Base-by-base conservation (phyloP, 2,329 filamentous ascomycete species). In the Ambrosiella cleistominuta region DNA sequence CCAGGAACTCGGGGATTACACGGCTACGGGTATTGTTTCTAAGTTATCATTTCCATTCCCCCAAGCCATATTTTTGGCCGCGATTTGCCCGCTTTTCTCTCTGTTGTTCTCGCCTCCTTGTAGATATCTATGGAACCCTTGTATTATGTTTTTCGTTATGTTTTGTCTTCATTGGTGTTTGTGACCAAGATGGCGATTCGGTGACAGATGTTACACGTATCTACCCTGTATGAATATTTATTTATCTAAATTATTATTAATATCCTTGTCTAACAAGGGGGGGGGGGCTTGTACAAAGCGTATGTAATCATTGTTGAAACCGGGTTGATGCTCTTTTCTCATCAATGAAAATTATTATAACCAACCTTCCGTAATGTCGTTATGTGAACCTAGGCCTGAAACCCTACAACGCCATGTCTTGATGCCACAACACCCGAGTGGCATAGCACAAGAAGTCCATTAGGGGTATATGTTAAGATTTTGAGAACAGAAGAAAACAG, bases 261-360 rank as follows among this genome's bases (percentile, higher is more conserved):
- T n/a, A n/a, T n/a, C n/a, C n/a, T n/a, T n/a, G n/a, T n/a, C n/a
- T n/a, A n/a, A n/a, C n/a, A n/a, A n/a, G n/a, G n/a, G n/a, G n/a
- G n/a, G n/a, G n/a, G n/a, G n/a, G n/a, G 42, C 36, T 19, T 58
- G 17, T 53, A 44, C 35, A 53, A n/a, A 42, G 38, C 27, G 38
- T 51, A 37, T 60, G 53, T 61, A 61, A 70, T 72, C 70, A 74
- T 75, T 77, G 74, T 77, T 77, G 75, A 77, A 77, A 76, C 74
- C 71, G 69, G 66, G 74, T 71, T 69, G 57, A 56, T 58, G 39
- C 45, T 42, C 35, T 27, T 38, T 56, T 60, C 52, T n/a, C 49
- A 53, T 39, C 55, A 27, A 39, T 57, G 40, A n/a, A 57, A 50
- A 19, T 50, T 27, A 53, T 39, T 49, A 19, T 53, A 38, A 57